Base-by-base conservation (phyloP, 78 protist genomes). In the Creolimax fragrantissima region DNA sequence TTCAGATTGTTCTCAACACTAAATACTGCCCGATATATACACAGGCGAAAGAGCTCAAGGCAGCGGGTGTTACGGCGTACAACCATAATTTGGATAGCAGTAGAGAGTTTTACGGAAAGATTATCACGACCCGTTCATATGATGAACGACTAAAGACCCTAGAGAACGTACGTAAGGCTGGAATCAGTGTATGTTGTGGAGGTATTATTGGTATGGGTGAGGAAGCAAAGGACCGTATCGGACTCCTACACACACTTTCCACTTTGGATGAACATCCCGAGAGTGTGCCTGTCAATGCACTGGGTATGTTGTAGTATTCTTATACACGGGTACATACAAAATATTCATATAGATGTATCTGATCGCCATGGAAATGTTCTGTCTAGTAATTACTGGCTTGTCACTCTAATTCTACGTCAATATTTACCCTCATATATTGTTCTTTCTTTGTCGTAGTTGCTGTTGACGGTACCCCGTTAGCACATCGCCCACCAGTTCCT, bases 61-160 rank as follows among this genome's bases (percentile, higher is more conserved):
- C 39, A 2, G 97, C 97, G 24, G 97, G 97, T 3, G 91, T 95
- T 39, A 93, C 95, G 17, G 95, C 95, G 17, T 95, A 95, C 95
- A 95, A 95, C 92, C 96, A 95, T 94, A 95, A 95, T 93, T 58
- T 95, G 36, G 96, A 95, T 92, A 94, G 95, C 43, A 24, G 67
- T 17, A 86, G 93, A 17, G 95, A 95, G 93, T 92, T 43, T 93
- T 95, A 95, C 91, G 45, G 67, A 5, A 90, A 95, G 7, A 93
- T 94, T 90, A 92, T 93, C 84, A 92, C 92, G 35, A 93, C 96
- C 11, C 94, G 96, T 39, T 89, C 93, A 24, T 95, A 95, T 93
- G 96, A 95, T 35, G 95, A 95, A 41, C 93, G 96, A 35, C 93
- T 95, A 66, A 67, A 93, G 92, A 95, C 96, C 37, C 24, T 95